Evolutionary conservation across 2,329 filamentous ascomycete genomes (phyloP).

Genomic region (Purpureocillium lavendulum): DNA sequence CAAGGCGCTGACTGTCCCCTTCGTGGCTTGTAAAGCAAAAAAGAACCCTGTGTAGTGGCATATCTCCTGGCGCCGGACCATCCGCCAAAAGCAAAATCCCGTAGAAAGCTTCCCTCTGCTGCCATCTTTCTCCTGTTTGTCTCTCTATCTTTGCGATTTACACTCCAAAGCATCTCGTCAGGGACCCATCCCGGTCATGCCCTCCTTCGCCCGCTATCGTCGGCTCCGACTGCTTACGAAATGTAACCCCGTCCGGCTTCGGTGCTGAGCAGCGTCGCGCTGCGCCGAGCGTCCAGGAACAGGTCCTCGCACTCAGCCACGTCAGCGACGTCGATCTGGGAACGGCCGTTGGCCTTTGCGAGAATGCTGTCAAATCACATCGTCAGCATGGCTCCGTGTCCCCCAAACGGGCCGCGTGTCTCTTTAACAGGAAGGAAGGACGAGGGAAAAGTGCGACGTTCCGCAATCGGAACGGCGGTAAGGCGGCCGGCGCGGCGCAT

Average conservation of each 20-base stretch:
- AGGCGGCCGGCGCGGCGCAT: too few relatives aligned
- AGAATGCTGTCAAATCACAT: constrained; percentile 56
- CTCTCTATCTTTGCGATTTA: too few relatives aligned
- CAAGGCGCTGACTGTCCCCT: neutral
- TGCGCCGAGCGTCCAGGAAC: constrained; percentile 75
- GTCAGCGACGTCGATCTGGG: constrained; percentile 69
- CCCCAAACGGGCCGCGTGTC: too few relatives aligned
- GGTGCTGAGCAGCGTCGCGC: constrained; percentile 58
- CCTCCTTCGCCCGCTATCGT: too few relatives aligned
- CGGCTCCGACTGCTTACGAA: constrained; percentile 25
- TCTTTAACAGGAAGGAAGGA: constrained; percentile 2
- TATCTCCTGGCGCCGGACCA: constrained; percentile 1
- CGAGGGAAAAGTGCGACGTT: too few relatives aligned
- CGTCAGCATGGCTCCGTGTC: constrained; percentile 17
- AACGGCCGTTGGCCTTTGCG: constrained; percentile 72
- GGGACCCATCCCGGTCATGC: too few relatives aligned
- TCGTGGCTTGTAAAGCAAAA: neutral
- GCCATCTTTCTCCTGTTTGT: neutral
- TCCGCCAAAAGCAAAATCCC: constrained; percentile 3
- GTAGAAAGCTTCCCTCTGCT: neutral
- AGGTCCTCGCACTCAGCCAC: constrained; percentile 75
- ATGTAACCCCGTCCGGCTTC: constrained; percentile 59
- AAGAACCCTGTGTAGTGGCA: neutral
- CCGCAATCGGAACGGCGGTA: too few relatives aligned
- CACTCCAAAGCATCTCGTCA: too few relatives aligned